Base-by-base conservation (phyloP, 2,329 filamentous ascomycete species). In the Diaporthe eres region DNA sequence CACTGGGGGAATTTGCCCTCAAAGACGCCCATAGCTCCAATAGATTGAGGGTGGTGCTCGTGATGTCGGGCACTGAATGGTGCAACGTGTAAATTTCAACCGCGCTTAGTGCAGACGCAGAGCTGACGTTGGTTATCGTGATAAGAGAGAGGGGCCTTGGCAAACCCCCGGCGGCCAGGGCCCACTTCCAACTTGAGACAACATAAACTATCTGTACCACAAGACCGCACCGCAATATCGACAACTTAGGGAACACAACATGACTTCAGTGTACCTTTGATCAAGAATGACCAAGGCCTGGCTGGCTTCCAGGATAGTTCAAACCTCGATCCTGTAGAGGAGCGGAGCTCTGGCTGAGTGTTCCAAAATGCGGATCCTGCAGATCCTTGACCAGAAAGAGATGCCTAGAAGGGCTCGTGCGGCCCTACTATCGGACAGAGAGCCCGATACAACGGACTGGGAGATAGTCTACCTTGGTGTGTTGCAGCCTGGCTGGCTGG, bases 1-100 rank as follows among this genome's bases (percentile, higher is more conserved):
- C 76, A 77, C 31, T 77, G 70, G 8, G 76, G 76, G 49, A 77
- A 77, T 17, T 39, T 22, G 8, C 76, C 76, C 61, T 77, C 76
- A 34, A 77, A 74, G 34, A 77, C 76, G 25, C 76, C 61, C 76
- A 77, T 77, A 1, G 10, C 49, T 44, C 12, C 12, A 31, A 19
- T 22, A n/a, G n/a, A 12, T 44, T 28, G 44, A 17, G 3, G 19
- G 31, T 63, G 47, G 57, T 51, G 22, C 6, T 53, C 15, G 44
- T 53, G 47, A 37, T 15, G 3, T n/a, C n/a, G 13, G 19, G 55
- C 22, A 51, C 47, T 42, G 44, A 19, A 25, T 61, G n/a, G 31
- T 22, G 37, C 31, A n/a, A 68, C 61, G 72, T 65, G 31, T 51
- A 68, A 60, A 68, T 73, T 37, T 68, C 47, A 60, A 34, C 44